Evolutionary conservation across 2,329 filamentous ascomycete genomes (phyloP).

Genomic region (Xylaria sp.): DNA sequence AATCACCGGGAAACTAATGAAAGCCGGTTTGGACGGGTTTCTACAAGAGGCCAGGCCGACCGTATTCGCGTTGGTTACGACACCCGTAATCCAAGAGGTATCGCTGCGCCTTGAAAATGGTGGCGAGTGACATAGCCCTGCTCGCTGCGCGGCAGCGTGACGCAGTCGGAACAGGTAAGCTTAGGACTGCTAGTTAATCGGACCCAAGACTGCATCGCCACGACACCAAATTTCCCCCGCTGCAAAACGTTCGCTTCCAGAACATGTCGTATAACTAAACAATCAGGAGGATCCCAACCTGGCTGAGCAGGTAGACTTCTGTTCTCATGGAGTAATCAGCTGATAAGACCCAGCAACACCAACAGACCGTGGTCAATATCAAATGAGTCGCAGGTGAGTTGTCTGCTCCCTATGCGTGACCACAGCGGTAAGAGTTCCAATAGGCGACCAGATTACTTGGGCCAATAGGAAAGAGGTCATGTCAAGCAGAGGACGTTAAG

Average conservation of each 20-base stretch:
- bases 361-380: slow-evolving; percentile 3
- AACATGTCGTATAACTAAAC: slow-evolving; percentile 2
- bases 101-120: slow-evolving; percentile 41
- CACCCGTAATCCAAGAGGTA: slow-evolving; percentile 32
- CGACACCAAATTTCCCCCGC: slow-evolving; percentile 24
- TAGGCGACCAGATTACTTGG: not conserved
- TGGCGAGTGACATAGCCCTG: slow-evolving; percentile 42
- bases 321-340: slow-evolving; percentile 7
- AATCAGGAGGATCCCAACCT: slow-evolving; percentile 19
- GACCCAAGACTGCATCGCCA: slow-evolving; percentile 33
- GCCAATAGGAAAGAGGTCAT: not conserved
- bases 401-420: slow-evolving; percentile 12
- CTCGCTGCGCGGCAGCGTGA: slow-evolving; percentile 20
- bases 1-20: slow-evolving; percentile 21
- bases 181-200: slow-evolving; percentile 5
- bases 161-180: slow-evolving; percentile 13
- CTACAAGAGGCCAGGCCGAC: not conserved
- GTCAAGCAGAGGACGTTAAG: not conserved
- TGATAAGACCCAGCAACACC: slow-evolving; percentile 3
- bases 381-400: slow-evolving; percentile 8
- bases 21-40: not conserved
- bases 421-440: slow-evolving; percentile 7
- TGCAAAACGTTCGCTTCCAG: slow-evolving; percentile 18
- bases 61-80: slow-evolving; percentile 5
- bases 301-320: slow-evolving; percentile 26